Evolutionary conservation across 139 green algal genomes (phyloP).

Genomic region (Coelastrella sp.): DNA sequence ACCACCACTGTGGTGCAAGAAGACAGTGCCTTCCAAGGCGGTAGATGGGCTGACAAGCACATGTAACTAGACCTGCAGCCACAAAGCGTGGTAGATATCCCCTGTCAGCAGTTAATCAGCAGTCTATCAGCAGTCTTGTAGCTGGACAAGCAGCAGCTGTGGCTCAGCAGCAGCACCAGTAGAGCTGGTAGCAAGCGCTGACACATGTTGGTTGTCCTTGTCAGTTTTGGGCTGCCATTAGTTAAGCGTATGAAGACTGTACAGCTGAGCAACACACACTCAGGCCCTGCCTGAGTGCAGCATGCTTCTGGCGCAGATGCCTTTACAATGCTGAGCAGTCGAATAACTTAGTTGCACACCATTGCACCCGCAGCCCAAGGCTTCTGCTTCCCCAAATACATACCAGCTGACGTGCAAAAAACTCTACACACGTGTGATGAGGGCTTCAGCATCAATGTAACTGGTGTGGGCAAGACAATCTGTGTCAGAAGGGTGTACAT

Average conservation of each 20-base stretch:
- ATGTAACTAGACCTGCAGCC: no score
- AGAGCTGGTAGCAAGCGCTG: background rate
- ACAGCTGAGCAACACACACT: no score
- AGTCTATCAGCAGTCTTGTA: background rate
- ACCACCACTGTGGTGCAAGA: no score
- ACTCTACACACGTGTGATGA: background rate
- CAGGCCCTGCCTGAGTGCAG: background rate
- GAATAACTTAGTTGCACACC: background rate
- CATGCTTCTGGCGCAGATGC: background rate
- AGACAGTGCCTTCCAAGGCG: no score
- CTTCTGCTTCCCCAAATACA: slow-evolving; percentile 32
- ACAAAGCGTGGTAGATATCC: no score
- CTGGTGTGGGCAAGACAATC: background rate
- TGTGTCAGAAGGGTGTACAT: slow-evolving; percentile 13
- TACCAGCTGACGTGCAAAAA: background rate
- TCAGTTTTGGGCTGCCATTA: background rate
- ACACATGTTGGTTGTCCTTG: background rate
- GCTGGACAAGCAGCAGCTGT: background rate
- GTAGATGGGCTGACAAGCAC: no score
- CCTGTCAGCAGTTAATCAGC: no score
- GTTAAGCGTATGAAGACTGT: no score
- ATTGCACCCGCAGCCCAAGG: slow-evolving; percentile 6
- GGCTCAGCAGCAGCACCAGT: background rate
- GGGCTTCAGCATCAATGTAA: background rate
- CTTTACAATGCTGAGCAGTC: background rate